These are phyloP conservation scores for Sclerotinia minor DNA, from an alignment of 2,329 filamentous ascomycete species.

Conservation along the genomic window DNA sequence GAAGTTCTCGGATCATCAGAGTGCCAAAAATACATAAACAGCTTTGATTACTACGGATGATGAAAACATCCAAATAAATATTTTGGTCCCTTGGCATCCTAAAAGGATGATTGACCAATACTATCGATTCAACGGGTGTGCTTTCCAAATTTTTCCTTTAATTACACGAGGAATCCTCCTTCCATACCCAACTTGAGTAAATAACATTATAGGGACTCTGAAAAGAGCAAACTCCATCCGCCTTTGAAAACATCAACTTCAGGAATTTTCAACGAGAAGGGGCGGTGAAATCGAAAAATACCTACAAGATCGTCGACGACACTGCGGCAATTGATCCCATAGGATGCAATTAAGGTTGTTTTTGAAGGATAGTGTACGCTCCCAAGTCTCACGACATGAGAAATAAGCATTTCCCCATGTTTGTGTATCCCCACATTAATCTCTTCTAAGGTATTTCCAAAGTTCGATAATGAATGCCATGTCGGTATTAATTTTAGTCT, in stretches of 20 bases:
- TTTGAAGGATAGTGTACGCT: background rate
- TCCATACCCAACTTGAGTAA: constrained; percentile 16
- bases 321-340: constrained; percentile 14
- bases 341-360: constrained; percentile 5
- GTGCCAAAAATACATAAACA: background rate
- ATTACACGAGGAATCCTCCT: background rate
- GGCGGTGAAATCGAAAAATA: background rate
- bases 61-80: background rate
- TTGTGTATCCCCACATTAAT: constrained; percentile 1
- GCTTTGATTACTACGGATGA: background rate
- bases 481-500: constrained; percentile 12
- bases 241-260: background rate
- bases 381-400: background rate
- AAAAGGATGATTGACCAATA: background rate
- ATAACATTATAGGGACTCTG: background rate
- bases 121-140: constrained; percentile 5
- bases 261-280: background rate
- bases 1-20: background rate
- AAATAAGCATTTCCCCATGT: constrained; percentile 1
- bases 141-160: background rate
- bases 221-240: constrained; percentile 3
- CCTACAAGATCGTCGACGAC: constrained; percentile 1
- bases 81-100: background rate
- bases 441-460: background rate
- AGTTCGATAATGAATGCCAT: constrained; percentile 16